phyloP scores from a whole-genome alignment of 2,329 filamentous ascomycete genomes.

The Fusarium sp. region DNA sequence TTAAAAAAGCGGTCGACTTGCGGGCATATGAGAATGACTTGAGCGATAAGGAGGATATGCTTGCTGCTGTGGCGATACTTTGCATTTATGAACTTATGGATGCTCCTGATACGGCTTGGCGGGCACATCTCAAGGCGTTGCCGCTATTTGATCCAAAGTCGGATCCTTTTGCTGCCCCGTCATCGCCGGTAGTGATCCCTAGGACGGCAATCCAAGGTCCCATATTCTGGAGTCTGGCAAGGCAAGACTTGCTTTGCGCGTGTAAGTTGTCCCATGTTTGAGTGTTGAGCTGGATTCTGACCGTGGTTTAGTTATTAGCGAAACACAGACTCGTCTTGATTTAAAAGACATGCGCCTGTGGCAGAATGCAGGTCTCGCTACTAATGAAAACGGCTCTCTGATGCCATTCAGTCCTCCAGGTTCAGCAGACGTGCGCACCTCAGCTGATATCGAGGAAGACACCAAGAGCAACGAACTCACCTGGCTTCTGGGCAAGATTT shows the following conservation, averaged over 20 bases:
- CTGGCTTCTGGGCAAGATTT: conserved; percentile 74
- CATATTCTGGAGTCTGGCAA: conserved; percentile 41
- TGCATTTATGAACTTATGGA: conserved; percentile 78
- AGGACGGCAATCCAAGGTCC: conserved; percentile 37
- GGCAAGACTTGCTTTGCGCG: conserved; percentile 38
- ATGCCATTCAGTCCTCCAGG: conserved; percentile 50
- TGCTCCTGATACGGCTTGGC: conserved; percentile 72
- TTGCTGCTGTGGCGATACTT: conserved; percentile 74
- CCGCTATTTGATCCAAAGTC: conserved; percentile 68
- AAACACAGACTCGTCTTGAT: conserved; percentile 56
- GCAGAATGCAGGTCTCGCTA: conserved; percentile 72
- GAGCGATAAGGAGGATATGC: conserved; percentile 56
- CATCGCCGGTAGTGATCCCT: conserved; percentile 30
- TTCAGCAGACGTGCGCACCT: conserved; percentile 56
- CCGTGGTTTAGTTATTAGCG: conserved; percentile 29
- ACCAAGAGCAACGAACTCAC: conserved; percentile 73
- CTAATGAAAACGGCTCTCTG: conserved; percentile 40
- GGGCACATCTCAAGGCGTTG: conserved; percentile 73
- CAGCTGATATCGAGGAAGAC: conserved; percentile 70
- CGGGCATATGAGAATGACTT: conserved; percentile 56
- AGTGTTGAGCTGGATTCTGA: accelerated
- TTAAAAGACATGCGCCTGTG: conserved; percentile 72
- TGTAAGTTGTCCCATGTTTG: conserved; percentile 1
- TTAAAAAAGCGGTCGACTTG: conserved; percentile 31
- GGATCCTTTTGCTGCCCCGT: background rate